Evolutionary conservation across 73 alveolate genomes (phyloP), one percentile per base, ranked within the genome.

Genomic region (Symbiodinium natans): DNA sequence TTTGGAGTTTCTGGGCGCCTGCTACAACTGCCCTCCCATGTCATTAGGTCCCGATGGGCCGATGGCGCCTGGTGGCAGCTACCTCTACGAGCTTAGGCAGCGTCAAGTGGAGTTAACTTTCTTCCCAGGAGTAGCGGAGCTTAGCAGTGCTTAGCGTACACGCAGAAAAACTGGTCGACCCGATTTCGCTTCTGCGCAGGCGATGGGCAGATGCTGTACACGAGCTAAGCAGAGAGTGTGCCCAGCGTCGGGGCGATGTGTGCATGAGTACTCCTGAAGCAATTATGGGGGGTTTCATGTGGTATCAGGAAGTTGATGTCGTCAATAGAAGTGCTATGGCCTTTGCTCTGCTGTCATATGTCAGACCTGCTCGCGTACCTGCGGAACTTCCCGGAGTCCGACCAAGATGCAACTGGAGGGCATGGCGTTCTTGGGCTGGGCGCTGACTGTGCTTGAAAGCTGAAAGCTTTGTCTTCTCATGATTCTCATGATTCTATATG

Each of bases 61-160:
- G 36, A 89, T 89, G 96, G 75, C 75, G 29, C 96, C 96, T 41
- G 96, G 96, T 2, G 96, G 96, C 75, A 89, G 96, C 96, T 89
- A 89, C 56, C 82, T 89, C 86, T 89, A 68, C 42, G 96, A 89
- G 84, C 52, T 89, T 38, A 89, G 96, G 96, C 87, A 11, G 17
- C 3, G n/a, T n/a, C 25, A 46, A 46, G 59, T 46, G 59, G n/a
- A n/a, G 5, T 43, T 43, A 8, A 8, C 19, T 43, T 43, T 43
- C 11, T 43, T 43, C 56, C n/a, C n/a, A n/a, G n/a, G n/a, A n/a
- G n/a, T n/a, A n/a, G n/a, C n/a, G n/a, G n/a, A n/a, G n/a, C n/a
- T n/a, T n/a, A n/a, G n/a, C n/a, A n/a, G n/a, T n/a, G n/a, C n/a
- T n/a, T n/a, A n/a, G n/a, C n/a, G n/a, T n/a, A n/a, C n/a, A n/a